Conservation (phyloP, 345 rosid species). For the Euphorbia peplus region DNA sequence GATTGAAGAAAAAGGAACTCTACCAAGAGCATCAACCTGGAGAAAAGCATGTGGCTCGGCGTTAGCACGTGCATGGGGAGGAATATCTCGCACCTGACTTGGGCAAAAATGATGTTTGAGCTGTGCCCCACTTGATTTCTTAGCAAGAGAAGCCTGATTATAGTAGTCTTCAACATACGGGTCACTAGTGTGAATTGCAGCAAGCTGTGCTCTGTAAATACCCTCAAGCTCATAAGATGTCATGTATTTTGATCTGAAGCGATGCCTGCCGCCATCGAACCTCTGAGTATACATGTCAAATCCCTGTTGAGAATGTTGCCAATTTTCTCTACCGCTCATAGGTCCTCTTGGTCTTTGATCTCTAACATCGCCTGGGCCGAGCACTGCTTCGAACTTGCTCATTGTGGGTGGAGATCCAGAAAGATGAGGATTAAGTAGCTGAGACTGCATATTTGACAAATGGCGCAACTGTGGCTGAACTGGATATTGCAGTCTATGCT, state of each 20-base stretch:
- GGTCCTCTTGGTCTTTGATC: constrained; percentile 61
- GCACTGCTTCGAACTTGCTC: constrained; percentile 57
- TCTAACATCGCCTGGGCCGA: constrained; percentile 57
- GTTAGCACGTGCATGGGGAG: constrained; percentile 68
- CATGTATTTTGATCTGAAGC: constrained; percentile 80
- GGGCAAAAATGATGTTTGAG: constrained; percentile 91
- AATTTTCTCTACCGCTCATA: constrained; percentile 58
- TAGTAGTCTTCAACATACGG: constrained; percentile 97
- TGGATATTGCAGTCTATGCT: constrained; percentile 59
- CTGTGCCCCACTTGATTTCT: constrained; percentile 72
- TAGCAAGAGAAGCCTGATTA: constrained; percentile 86
- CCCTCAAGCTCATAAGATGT: constrained; percentile 71
- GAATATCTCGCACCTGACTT: constrained; percentile 72
- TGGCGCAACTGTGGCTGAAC: constrained; percentile 62
- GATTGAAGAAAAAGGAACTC: constrained; percentile 93
- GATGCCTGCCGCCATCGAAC: constrained; percentile 58
- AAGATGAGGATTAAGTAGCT: constrained; percentile 58
- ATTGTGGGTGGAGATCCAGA: constrained; percentile 57
- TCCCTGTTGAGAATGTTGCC: constrained; percentile 54
- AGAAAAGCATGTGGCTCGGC: constrained; percentile 88
- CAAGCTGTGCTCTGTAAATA: constrained; percentile 85
- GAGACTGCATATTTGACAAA: constrained; percentile 62
- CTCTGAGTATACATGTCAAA: constrained; percentile 49
- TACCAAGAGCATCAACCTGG: constrained; percentile 97
- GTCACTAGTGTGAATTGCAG: constrained; percentile 86